phyloP scores from a whole-genome alignment of 2,329 filamentous ascomycete species.

The Curvularia verruculosa region DNA sequence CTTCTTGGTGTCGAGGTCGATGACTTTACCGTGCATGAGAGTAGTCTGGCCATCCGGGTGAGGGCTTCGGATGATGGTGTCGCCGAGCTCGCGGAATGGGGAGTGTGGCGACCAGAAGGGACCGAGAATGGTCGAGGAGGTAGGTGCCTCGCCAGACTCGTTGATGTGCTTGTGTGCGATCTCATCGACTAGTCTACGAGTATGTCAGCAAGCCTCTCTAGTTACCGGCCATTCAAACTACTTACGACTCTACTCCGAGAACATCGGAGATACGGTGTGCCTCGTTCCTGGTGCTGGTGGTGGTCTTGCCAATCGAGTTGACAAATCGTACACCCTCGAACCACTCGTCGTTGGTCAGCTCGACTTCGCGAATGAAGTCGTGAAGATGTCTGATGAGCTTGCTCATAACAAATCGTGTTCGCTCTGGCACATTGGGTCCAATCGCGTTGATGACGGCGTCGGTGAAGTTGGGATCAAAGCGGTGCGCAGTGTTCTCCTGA shows the following conservation, averaged over 20 bases:
- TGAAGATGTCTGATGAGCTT: conserved; percentile 74
- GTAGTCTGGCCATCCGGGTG: conserved; percentile 63
- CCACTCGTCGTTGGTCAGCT: conserved; percentile 80
- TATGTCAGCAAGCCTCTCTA: conserved; percentile 1
- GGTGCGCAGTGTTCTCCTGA: conserved; percentile 36
- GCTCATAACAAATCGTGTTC: conserved; percentile 68
- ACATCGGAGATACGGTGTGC: conserved; percentile 75
- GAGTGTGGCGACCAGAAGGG: conserved; percentile 80
- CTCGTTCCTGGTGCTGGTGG: conserved; percentile 73
- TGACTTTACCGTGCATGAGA: conserved; percentile 72
- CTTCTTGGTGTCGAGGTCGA: conserved; percentile 68
- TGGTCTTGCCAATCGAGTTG: conserved; percentile 75
- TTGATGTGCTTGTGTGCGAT: conserved; percentile 69
- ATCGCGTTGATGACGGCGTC: conserved; percentile 74
- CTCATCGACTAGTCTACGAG: conserved; percentile 65
- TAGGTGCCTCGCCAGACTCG: conserved; percentile 66
- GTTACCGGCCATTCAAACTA: conserved; percentile 13
- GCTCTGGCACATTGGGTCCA: conserved; percentile 69
- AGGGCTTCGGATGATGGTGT: conserved; percentile 68
- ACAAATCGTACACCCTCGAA: conserved; percentile 75
- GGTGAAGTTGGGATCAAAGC: conserved; percentile 80
- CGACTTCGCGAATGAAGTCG: conserved; percentile 78
- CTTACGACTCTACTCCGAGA: conserved; percentile 73
- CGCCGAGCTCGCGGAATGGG: conserved; percentile 71
- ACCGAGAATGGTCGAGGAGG: conserved; percentile 77